phyloP scores from a whole-genome alignment of 495 filamentous ascomycete genomes.

The Podospora pseudopauciseta region DNA sequence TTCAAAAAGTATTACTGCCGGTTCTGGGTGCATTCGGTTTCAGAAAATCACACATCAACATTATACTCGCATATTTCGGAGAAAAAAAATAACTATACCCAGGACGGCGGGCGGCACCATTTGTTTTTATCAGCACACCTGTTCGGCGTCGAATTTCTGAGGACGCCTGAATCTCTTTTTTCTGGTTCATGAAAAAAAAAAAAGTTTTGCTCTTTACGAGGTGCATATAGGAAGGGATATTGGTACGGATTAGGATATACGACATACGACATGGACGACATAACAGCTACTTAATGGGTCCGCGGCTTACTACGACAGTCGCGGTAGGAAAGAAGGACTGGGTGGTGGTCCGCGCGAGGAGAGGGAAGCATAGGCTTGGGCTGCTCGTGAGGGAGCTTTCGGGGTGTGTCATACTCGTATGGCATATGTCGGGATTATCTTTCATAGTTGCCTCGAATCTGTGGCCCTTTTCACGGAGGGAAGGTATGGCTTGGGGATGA shows the following conservation, averaged over 20 bases:
- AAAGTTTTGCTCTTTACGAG: constrained; percentile 20
- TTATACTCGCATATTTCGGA: constrained; percentile 1
- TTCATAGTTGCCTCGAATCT: not conserved
- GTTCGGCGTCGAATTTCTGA: constrained; percentile 9
- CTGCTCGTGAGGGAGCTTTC: not conserved
- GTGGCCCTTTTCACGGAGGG: not conserved
- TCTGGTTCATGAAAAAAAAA: constrained; percentile 1
- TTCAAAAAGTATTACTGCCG: not conserved
- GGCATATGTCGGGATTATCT: not conserved
- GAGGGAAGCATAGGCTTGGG: not conserved
- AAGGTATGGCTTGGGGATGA: not conserved
- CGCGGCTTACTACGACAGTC: not conserved
- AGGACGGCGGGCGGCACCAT: constrained; percentile 5
- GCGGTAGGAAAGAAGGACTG: not conserved
- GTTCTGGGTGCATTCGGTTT: constrained; percentile 3
- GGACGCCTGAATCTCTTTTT: not conserved
- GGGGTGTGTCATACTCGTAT: not conserved
- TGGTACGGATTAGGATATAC: not conserved
- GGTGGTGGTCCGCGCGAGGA: not conserved
- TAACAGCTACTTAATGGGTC: not conserved
- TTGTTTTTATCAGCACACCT: constrained; percentile 11
- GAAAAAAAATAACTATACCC: constrained; percentile 15
- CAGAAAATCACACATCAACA: not conserved
- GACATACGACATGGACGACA: constrained; percentile 5
- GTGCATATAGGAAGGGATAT: not conserved